Evolutionary conservation across 2,329 filamentous ascomycete genomes (phyloP).

Genomic region (Microcyclospora tardicrescens): DNA sequence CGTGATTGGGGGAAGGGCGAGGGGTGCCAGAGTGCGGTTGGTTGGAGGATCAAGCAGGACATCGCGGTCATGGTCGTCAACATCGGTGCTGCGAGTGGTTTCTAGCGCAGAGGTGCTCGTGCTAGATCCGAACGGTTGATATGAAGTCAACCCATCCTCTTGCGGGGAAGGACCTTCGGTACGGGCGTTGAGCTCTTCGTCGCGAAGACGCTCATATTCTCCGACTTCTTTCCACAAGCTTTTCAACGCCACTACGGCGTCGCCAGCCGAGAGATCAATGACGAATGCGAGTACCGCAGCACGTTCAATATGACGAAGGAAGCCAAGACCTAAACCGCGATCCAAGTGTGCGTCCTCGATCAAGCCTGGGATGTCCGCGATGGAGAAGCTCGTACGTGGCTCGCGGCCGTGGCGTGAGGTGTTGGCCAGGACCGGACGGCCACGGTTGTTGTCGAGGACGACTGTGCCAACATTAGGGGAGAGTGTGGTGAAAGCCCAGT

Average conservation of each 20-base stretch:
- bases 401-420: constrained; percentile 32
- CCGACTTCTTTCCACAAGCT: constrained; percentile 83
- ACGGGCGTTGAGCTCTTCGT: constrained; percentile 55
- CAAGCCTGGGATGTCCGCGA: constrained; percentile 90
- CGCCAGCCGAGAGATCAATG: constrained; percentile 65
- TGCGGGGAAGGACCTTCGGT: constrained; percentile 41
- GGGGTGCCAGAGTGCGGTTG: constrained; percentile 29
- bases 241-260: constrained; percentile 66
- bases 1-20: constrained; percentile 58
- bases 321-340: constrained; percentile 78
- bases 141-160: constrained; percentile 29
- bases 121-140: constrained; percentile 28
- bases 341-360: constrained; percentile 89
- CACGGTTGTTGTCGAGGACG: constrained; percentile 74
- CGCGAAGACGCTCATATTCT: constrained; percentile 71
- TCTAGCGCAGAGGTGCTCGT: constrained; percentile 10
- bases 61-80: constrained; percentile 11
- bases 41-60: constrained; percentile 13
- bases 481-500: constrained; percentile 94
- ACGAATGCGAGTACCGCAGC: constrained; percentile 90
- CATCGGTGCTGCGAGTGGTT: constrained; percentile 7
- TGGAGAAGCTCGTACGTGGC: constrained; percentile 67
- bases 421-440: constrained; percentile 48
- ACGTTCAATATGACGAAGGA: constrained; percentile 86
- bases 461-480: constrained; percentile 94